Evolutionary conservation across 2,329 filamentous ascomycete species (phyloP), one percentile per base, ranked within the genome.

Genomic region (Madurella mycetomatis): DNA sequence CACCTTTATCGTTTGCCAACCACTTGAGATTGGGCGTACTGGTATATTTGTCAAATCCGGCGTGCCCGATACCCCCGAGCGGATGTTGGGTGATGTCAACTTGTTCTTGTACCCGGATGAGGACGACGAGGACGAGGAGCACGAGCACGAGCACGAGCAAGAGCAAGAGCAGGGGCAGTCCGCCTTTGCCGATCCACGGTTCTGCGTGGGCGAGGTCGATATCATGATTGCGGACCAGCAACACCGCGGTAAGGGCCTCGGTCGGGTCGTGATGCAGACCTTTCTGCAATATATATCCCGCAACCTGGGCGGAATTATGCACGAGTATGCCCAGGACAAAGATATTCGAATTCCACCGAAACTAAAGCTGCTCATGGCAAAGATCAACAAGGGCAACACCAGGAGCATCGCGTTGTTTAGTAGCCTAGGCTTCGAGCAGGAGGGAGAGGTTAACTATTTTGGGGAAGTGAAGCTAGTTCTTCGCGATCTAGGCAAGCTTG

Each of bases 1-100:
- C 57, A 97, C 92, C 0, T 97, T 96, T 64, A 96, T 97, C 67
- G 72, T 88, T 51, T 96, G 90, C 66, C 73, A 77, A 9, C 79
- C 83, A 0, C 56, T 67, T 1, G 16, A 46, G 17, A 16, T 47
- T 12, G 4, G 15, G 8, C 16, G 2, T 11, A n/a, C 9, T 2
- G 40, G 16, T 34, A 31, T 55, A 4, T 47, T 30, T 1, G 63
- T 75, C 47, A 34, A 60, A 15, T 73, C 76, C 0, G 72, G 73
- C 11, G 68, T 69, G 1, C 73, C 75, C 4, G 90, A 92, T 64
- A 65, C 70, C 1, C 73, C 80, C 0, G 70, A 70, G 0, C 69
- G 67, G 9, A 88, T 90, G 84, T 67, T 88, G 8, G 88, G 88
- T 1, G 88, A 92, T 64, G 80, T 92, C 46, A 92, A 92, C 66